phyloP scores from a whole-genome alignment of 495 filamentous ascomycete species.

The Daldinia decipiens region DNA sequence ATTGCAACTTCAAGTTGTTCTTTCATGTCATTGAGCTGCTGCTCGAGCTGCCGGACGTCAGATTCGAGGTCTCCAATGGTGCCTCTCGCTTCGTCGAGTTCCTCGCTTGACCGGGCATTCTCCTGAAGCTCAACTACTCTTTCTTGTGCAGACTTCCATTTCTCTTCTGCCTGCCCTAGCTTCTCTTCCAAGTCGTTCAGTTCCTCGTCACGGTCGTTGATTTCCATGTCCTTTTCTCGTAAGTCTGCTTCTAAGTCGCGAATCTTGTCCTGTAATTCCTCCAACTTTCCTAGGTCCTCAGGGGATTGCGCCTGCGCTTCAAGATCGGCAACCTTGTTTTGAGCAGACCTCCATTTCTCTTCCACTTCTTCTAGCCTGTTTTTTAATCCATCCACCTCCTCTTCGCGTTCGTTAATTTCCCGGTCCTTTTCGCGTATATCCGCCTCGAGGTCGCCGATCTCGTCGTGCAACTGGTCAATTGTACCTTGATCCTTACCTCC shows the following conservation, averaged over 20 bases:
- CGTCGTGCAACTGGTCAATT: conserved; percentile 65
- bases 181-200: conserved; percentile 61
- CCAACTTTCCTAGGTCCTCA: conserved; percentile 62
- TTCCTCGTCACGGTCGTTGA: conserved; percentile 74
- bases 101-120: conserved; percentile 63
- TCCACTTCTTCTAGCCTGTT: conserved; percentile 35
- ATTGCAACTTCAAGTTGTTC: conserved; percentile 70
- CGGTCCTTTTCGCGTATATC: conserved; percentile 66
- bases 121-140: conserved; percentile 70
- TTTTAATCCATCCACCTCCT: conserved; percentile 53
- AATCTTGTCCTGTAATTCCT: conserved; percentile 73
- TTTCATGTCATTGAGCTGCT: conserved; percentile 66
- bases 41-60: conserved; percentile 55
- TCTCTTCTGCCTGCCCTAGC: conserved; percentile 48
- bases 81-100: conserved; percentile 65
- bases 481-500: conserved; percentile 48
- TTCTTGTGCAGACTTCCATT: conserved; percentile 55
- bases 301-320: conserved; percentile 60
- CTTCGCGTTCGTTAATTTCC: conserved; percentile 55
- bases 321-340: conserved; percentile 63
- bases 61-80: conserved; percentile 60
- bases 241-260: conserved; percentile 73
- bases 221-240: conserved; percentile 70
- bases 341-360: conserved; percentile 44
- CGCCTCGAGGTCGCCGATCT: conserved; percentile 68